Conservation (phyloP, 768 basidiomycete species). For the Leccinum imitatum region DNA sequence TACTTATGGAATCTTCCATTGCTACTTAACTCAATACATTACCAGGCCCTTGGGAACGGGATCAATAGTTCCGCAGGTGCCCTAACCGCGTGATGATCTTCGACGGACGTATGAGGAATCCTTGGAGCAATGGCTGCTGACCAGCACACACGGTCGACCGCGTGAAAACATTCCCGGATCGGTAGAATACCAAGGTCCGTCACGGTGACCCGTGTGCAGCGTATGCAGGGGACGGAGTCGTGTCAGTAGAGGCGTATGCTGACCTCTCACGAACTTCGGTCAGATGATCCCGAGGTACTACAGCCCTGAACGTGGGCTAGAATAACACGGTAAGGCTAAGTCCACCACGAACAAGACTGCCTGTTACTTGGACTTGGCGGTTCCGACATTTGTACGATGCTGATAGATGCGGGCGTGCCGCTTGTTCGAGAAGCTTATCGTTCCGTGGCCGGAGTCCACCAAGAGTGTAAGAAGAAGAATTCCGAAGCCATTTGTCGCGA, state of each 20-base stretch:
- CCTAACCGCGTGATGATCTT: not conserved
- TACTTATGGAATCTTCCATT: not conserved
- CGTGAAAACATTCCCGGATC: not conserved
- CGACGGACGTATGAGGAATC: not conserved
- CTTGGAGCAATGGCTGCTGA: not conserved
- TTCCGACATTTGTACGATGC: not conserved
- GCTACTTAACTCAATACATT: not conserved
- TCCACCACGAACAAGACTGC: not conserved
- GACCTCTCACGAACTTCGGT: not conserved
- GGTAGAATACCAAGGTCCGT: not conserved
- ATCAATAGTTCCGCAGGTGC: not conserved
- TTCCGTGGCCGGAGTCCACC: no score
- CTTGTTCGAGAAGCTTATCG: not conserved
- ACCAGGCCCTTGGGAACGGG: not conserved
- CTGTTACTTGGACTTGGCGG: not conserved
- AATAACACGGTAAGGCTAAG: not conserved
- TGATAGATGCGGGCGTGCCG: not conserved
- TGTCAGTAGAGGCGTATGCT: not conserved
- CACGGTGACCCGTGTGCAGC: not conserved
- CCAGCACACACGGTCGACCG: not conserved
- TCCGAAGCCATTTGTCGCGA: no score
- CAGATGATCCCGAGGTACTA: not conserved
- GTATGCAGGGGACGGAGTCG: not conserved
- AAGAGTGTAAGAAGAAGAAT: no score
- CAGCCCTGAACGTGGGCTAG: not conserved